phyloP scores from a whole-genome alignment of 1,284 basidiomycete genomes.

The Ganoderma boninense region DNA sequence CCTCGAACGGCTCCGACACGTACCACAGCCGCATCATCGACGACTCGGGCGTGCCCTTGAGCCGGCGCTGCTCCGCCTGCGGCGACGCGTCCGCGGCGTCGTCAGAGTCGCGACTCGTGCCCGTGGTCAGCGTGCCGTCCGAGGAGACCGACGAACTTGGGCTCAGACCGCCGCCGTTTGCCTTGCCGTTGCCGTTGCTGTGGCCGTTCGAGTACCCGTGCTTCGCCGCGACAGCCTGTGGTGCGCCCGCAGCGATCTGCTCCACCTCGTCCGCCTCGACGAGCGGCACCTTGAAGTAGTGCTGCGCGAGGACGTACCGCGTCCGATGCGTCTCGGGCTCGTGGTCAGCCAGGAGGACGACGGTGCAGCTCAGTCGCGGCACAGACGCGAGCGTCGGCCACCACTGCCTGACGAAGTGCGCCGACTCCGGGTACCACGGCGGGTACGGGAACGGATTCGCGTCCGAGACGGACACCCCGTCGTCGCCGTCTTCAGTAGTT shows the following conservation, averaged over 20 bases:
- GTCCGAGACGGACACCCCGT: conserved; percentile 18
- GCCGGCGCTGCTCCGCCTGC: conserved; percentile 17
- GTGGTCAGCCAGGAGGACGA: conserved; percentile 70
- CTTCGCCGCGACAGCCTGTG: conserved; percentile 18
- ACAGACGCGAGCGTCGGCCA: conserved; percentile 71
- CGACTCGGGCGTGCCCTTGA: conserved; percentile 17
- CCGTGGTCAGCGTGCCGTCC: not conserved
- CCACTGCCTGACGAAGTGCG: conserved; percentile 81
- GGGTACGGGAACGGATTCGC: conserved; percentile 39
- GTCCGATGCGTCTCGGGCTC: conserved; percentile 63
- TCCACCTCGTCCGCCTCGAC: conserved; percentile 31
- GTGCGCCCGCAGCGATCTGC: conserved; percentile 15
- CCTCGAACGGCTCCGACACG: conserved; percentile 72
- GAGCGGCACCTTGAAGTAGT: conserved; percentile 74
- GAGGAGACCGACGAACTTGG: conserved; percentile 15
- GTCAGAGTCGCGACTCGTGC: not conserved
- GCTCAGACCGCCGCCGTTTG: conserved; percentile 2
- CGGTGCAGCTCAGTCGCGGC: conserved; percentile 73
- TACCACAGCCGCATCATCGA: conserved; percentile 72
- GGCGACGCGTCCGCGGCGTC: conserved; percentile 10
- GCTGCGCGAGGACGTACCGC: conserved; percentile 74
- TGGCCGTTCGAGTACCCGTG: conserved; percentile 11
- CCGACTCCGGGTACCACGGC: conserved; percentile 71
- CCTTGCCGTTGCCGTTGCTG: conserved; percentile 8
- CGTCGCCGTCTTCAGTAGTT: conserved; percentile 19